Evolutionary conservation across 306 rosid genomes (phyloP).

Genomic region (Vigna nakashimae): DNA sequence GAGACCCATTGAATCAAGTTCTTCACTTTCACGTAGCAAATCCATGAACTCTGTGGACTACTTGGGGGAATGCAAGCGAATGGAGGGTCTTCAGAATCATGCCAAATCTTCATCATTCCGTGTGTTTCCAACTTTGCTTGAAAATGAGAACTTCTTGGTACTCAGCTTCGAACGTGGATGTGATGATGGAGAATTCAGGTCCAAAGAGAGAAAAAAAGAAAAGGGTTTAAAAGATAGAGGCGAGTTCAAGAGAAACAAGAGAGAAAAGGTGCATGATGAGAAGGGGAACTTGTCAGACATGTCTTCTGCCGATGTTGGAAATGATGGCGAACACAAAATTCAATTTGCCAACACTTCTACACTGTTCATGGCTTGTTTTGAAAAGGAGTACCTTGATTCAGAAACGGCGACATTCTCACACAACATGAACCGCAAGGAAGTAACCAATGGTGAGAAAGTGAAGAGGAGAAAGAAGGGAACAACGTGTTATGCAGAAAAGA

Average conservation of each 20-base stretch:
- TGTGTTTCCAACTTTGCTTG: constrained; percentile 61
- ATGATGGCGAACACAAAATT: constrained; percentile 27
- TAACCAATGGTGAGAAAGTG: constrained; percentile 44
- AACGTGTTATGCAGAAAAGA: constrained; percentile 43
- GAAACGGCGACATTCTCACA: constrained; percentile 30
- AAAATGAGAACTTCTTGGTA: constrained; percentile 70
- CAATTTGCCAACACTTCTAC: constrained; percentile 36
- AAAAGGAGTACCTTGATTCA: constrained; percentile 24
- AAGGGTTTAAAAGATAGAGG: constrained; percentile 47
- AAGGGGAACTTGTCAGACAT: constrained; percentile 44
- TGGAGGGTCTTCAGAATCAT: constrained; percentile 46
- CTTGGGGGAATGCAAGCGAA: constrained; percentile 45
- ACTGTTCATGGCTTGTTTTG: constrained; percentile 19
- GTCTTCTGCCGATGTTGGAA: constrained; percentile 18
- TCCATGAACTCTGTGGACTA: constrained; percentile 66
- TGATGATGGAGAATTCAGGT: constrained; percentile 39
- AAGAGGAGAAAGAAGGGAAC: constrained; percentile 50
- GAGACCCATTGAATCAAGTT: constrained; percentile 25
- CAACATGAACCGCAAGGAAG: constrained; percentile 37
- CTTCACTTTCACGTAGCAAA: constrained; percentile 51
- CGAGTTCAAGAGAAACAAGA: constrained; percentile 46
- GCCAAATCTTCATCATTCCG: constrained; percentile 60
- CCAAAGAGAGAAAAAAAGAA: constrained; percentile 46
- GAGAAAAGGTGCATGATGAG: constrained; percentile 44
- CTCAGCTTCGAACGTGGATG: constrained; percentile 67